Evolutionary conservation across 768 basidiomycete genomes (phyloP), one percentile per base, ranked within the genome.

Genomic region (Auriscalpium microsporum): DNA sequence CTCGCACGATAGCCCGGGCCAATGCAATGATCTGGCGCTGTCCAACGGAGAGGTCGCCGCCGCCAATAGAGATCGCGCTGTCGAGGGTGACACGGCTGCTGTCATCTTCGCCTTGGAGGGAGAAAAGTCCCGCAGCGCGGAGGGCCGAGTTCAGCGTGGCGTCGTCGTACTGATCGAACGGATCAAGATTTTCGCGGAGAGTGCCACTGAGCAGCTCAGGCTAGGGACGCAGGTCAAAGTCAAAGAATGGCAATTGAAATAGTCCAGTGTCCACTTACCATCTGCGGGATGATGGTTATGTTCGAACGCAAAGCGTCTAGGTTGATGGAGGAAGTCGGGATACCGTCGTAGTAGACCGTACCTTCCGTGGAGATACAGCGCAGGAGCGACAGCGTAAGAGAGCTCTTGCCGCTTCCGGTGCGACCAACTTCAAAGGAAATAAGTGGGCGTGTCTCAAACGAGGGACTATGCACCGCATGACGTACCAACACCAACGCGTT

Each of bases 261-360:
- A 42, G 40, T 5, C 8, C 1, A 52, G 0, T 10, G 35, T 50
- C 49, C n/a, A 58, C 77, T 65, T 56, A 80, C 79, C 44, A 71
- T 65, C 61, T 83, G 82, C 3, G 82, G 82, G 42, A 83, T 82
- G 65, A 82, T 80, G 38, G 81, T 83, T 50, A 83, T 74, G 53
- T 74, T 73, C 0, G 74, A 72, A 9, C 83, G 69, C 8, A 84
- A 69, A 8, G 73, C 74, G 45, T 82, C 73, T 1, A 83, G 67
- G 64, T 83, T 83, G 64, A 83, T 64, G 1, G 65, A 61, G 53
- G 71, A 67, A 2, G 75, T 78, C 9, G 69, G 69, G 35, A 76
- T 55, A 4, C 75, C 79, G 58, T 83, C 81, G 57, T 78, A 81
- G 56, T 70, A 71, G 21, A 83, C 75, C 13, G 66, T 67, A 16